A percentile compares a stretch with the other conserved stretches of the same genome.
phyloP scores from a whole-genome alignment of 192 early-diverging fungal genomes.

The Backusella tarrabulga region DNA sequence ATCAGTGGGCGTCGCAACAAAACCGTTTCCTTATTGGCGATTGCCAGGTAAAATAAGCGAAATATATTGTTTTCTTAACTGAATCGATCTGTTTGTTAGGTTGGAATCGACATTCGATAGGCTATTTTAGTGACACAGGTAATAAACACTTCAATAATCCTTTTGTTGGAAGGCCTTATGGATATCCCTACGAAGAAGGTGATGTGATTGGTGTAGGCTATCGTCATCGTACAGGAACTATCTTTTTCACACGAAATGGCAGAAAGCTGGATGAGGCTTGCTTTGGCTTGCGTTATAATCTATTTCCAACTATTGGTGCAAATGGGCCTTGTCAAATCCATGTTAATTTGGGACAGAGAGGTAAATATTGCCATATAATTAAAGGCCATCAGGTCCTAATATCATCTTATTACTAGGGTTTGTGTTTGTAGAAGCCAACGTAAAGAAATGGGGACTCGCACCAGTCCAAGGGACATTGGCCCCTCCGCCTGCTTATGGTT shows the following conservation, averaged over 20 bases:
- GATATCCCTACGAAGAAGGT: slow-evolving; percentile 65
- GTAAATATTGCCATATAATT: neutral
- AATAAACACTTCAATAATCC: slow-evolving; percentile 66
- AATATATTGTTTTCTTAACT: neutral
- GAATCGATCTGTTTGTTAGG: slow-evolving; percentile 32
- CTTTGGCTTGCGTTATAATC: slow-evolving; percentile 67
- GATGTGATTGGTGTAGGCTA: slow-evolving; percentile 81
- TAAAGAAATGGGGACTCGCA: slow-evolving; percentile 81
- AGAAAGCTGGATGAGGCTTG: slow-evolving; percentile 66
- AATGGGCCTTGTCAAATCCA: slow-evolving; percentile 56
- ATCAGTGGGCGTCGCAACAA: slow-evolving; percentile 71
- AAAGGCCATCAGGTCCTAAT: no score
- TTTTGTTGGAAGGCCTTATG: slow-evolving; percentile 61
- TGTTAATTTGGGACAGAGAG: slow-evolving; percentile 74
- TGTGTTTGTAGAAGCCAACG: slow-evolving; percentile 81
- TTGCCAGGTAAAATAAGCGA: slow-evolving; percentile 48
- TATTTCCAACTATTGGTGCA: slow-evolving; percentile 64
- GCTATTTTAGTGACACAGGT: slow-evolving; percentile 68
- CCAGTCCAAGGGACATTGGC: slow-evolving; percentile 63
- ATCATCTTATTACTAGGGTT: slow-evolving; percentile 48
- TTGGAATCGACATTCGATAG: slow-evolving; percentile 75
- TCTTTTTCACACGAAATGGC: slow-evolving; percentile 79
- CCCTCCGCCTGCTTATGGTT: slow-evolving; percentile 75
- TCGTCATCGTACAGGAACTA: slow-evolving; percentile 67
- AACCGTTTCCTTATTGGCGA: slow-evolving; percentile 71